A percentile compares a stretch with the other conserved stretches of the same genome.
Evolutionary conservation across 2,329 filamentous ascomycete genomes (phyloP).

Genomic region (Fusarium protoensiforme): DNA sequence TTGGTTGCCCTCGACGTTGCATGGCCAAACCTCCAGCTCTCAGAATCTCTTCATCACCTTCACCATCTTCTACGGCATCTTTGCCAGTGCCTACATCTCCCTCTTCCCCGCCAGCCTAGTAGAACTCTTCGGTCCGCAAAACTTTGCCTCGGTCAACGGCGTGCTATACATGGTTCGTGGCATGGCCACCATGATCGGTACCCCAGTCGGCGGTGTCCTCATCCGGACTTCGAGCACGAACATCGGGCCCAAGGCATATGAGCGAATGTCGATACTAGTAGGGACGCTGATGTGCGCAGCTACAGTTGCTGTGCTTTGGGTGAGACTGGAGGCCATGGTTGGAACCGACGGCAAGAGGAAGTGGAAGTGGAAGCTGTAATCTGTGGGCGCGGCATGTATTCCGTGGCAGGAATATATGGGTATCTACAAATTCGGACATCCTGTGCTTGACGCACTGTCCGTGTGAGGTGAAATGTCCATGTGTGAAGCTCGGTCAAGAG

Average conservation of each 20-base stretch:
- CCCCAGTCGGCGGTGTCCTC: background rate
- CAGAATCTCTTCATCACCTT: background rate
- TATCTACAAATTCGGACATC: background rate
- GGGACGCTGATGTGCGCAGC: background rate
- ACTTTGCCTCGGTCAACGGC: background rate
- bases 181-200: background rate
- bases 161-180: background rate
- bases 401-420: too few relatives aligned
- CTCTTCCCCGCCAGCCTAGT: background rate
- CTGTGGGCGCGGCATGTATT: too few relatives aligned
- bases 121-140: background rate
- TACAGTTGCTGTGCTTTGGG: background rate
- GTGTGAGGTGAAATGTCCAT: background rate
- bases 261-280: background rate
- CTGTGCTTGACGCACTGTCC: background rate
- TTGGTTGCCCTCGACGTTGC: background rate
- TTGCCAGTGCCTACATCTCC: background rate
- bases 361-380: slow-evolving; percentile 4
- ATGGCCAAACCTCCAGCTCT: background rate
- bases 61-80: background rate
- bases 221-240: background rate
- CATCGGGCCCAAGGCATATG: background rate
- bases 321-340: slow-evolving; percentile 3
- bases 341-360: background rate
- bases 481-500: background rate